phyloP scores from a whole-genome alignment of 2,329 filamentous ascomycete genomes.

The Fonsecaea erecta region DNA sequence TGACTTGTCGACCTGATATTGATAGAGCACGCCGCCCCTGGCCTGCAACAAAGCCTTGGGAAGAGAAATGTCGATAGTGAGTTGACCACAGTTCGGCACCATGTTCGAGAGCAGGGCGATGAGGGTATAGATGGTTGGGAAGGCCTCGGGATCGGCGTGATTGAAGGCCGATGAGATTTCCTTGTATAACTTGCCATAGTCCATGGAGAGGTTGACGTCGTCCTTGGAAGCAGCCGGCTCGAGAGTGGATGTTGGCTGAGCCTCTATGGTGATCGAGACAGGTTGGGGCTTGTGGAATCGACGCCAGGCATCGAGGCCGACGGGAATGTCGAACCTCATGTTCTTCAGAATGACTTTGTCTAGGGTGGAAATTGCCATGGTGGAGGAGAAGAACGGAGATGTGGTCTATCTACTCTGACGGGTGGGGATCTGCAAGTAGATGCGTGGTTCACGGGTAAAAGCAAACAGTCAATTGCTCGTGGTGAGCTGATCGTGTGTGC shows the following conservation, averaged over 20 bases:
- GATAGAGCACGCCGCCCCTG: slow-evolving; percentile 49
- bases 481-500: neutral
- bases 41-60: slow-evolving; percentile 53
- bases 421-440: neutral
- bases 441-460: neutral
- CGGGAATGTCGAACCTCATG: slow-evolving; percentile 50
- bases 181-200: slow-evolving; percentile 55
- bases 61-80: slow-evolving; percentile 37
- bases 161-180: slow-evolving; percentile 41
- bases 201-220: slow-evolving; percentile 51
- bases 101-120: slow-evolving; percentile 23
- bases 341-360: slow-evolving; percentile 45
- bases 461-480: neutral
- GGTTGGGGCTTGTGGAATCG: slow-evolving; percentile 52
- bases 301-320: slow-evolving; percentile 54
- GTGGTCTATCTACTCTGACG: neutral
- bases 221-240: slow-evolving; percentile 50
- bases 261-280: slow-evolving; percentile 48
- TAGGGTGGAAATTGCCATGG: slow-evolving; percentile 13
- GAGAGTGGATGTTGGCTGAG: slow-evolving; percentile 48
- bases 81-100: slow-evolving; percentile 28
- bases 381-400: neutral
- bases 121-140: slow-evolving; percentile 32
- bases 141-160: slow-evolving; percentile 13
- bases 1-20: slow-evolving; percentile 38